Percentiles rank a stretch among this genome's conserved stretches.
These are phyloP conservation scores for Arthrinium phaeospermum DNA, from an alignment of 2,329 filamentous ascomycete species.

Conservation along the genomic window DNA sequence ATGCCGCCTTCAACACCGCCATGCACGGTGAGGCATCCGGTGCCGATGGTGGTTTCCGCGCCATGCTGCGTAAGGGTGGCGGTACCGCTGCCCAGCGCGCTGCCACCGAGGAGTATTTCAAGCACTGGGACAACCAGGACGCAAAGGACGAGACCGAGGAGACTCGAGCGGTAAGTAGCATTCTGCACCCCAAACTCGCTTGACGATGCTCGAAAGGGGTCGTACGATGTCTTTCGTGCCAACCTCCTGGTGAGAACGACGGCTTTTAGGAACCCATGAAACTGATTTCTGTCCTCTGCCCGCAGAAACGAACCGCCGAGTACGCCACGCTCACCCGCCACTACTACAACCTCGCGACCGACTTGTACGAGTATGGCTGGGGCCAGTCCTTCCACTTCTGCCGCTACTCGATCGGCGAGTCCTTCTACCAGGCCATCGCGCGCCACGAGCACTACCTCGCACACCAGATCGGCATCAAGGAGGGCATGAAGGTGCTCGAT, in stretches of 20 bases:
- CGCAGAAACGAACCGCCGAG: constrained; percentile 77
- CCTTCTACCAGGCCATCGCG: constrained; percentile 89
- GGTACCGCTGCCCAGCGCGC: constrained; percentile 70
- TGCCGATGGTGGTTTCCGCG: constrained; percentile 74
- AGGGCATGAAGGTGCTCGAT: constrained; percentile 89
- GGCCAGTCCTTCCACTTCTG: constrained; percentile 97
- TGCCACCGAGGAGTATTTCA: constrained; percentile 91
- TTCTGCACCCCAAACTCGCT: not conserved
- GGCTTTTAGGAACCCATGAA: not conserved
- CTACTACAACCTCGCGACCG: constrained; percentile 98
- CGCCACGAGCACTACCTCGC: constrained; percentile 98
- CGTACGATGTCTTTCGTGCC: not conserved
- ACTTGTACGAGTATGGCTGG: constrained; percentile 97
- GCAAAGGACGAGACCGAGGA: constrained; percentile 82
- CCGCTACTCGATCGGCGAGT: constrained; percentile 85
- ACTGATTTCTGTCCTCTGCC: constrained; percentile 24
- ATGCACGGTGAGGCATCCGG: constrained; percentile 78
- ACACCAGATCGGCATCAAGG: constrained; percentile 82
- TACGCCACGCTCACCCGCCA: constrained; percentile 94
- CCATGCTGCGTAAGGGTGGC: constrained; percentile 83
- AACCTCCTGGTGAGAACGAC: not conserved
- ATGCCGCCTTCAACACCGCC: constrained; percentile 89
- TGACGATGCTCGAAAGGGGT: not conserved
- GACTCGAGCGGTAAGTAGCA: constrained; percentile 72
- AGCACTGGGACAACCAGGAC: constrained; percentile 91